Evolutionary conservation across 2,329 filamentous ascomycete species (phyloP).

Genomic region (Sporothrix dimorphospora): DNA sequence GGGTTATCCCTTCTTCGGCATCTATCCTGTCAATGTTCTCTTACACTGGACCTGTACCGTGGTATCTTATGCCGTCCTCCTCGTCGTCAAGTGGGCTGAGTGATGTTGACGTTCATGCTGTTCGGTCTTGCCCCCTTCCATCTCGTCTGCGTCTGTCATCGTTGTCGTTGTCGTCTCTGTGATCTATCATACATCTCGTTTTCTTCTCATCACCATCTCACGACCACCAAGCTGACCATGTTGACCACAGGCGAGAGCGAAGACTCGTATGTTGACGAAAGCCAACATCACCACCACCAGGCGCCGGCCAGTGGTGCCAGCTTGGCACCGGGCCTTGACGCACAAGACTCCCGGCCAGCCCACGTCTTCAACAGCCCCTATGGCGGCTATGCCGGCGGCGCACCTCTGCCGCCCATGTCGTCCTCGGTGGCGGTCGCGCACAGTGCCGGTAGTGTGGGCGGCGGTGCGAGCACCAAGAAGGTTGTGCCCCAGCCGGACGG

Average conservation of each 20-base stretch:
- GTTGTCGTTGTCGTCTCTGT: not conserved
- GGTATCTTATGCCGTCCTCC: not conserved
- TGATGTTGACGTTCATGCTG: not conserved
- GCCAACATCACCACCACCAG: conserved; percentile 30
- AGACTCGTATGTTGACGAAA: conserved; percentile 29
- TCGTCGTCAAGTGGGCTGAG: not conserved
- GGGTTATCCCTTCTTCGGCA: not conserved
- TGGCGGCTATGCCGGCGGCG: conserved; percentile 62
- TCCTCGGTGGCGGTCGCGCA: conserved; percentile 69
- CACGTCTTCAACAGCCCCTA: conserved; percentile 73
- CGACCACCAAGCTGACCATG: conserved; percentile 2
- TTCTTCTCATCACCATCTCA: not conserved
- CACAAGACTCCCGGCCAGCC: conserved; percentile 67
- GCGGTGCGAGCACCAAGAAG: conserved; percentile 46
- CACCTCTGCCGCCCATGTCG: conserved; percentile 51
- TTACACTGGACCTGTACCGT: not conserved
- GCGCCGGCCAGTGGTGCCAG: not conserved
- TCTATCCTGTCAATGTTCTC: not conserved
- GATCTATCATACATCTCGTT: not conserved
- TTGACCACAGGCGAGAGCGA: conserved; percentile 27
- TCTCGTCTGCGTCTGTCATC: not conserved
- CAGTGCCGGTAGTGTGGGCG: conserved; percentile 45
- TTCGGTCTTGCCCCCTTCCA: not conserved
- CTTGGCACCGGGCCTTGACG: not conserved
- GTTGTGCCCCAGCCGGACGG: conserved; percentile 64